Evolutionary conservation across 2,329 filamentous ascomycete genomes (phyloP).

Genomic region (Colletotrichum musicola): DNA sequence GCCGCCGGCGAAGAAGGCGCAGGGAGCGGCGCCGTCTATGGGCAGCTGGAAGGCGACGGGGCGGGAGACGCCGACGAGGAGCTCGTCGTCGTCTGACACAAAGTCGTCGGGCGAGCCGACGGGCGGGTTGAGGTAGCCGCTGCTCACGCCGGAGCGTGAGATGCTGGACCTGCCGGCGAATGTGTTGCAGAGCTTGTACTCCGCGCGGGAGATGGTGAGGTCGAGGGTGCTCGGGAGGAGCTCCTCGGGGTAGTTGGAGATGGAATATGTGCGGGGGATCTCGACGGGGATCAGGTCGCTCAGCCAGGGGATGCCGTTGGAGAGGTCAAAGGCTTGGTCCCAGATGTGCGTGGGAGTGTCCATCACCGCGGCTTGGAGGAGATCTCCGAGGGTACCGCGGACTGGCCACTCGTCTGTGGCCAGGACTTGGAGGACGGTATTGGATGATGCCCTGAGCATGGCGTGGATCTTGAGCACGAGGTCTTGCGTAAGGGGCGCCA

Average conservation of each 20-base stretch:
- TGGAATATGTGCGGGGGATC: constrained; percentile 66
- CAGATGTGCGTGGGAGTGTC: constrained; percentile 63
- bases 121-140: constrained; percentile 67
- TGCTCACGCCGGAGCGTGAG: constrained; percentile 61
- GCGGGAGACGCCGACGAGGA: constrained; percentile 65
- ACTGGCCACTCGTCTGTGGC: constrained; percentile 66
- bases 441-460: constrained; percentile 63
- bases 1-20: constrained; percentile 66
- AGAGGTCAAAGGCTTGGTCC: constrained; percentile 62
- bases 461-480: constrained; percentile 62
- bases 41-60: constrained; percentile 66
- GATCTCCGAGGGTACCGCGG: constrained; percentile 62
- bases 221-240: constrained; percentile 64
- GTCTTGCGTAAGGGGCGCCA: constrained; percentile 64
- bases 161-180: constrained; percentile 51
- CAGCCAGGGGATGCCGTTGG: constrained; percentile 59
- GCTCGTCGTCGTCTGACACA: constrained; percentile 57
- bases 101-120: constrained; percentile 53
- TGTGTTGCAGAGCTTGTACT: constrained; percentile 60
- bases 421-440: constrained; percentile 60
- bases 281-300: constrained; percentile 61
- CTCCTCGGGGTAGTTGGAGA: constrained; percentile 63
- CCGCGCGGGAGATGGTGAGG: constrained; percentile 63
- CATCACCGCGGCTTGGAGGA: constrained; percentile 61
- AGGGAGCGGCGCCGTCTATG: constrained; percentile 61